phyloP scores from a whole-genome alignment of 495 filamentous ascomycete genomes.

The Penicillium egyptiacum region DNA sequence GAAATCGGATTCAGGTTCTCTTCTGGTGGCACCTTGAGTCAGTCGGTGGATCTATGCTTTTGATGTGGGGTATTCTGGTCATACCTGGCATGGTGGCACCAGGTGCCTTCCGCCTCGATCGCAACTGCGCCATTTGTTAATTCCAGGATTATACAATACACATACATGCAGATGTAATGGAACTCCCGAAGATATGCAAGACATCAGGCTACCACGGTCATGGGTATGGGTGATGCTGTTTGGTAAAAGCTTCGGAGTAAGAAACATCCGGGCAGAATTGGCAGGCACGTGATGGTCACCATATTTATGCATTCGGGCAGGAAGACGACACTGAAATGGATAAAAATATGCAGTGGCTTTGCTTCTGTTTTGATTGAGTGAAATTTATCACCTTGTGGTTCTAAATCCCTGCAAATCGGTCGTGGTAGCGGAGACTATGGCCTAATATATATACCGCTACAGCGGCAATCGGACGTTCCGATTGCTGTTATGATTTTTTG shows the following conservation, averaged over 20 bases:
- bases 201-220: background rate
- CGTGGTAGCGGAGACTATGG: no score
- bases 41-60: constrained; percentile 8
- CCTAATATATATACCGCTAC: no score
- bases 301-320: background rate
- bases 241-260: constrained; percentile 8
- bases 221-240: constrained; percentile 5
- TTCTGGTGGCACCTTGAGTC: constrained; percentile 8
- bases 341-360: background rate
- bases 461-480: no score
- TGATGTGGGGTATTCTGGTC: background rate
- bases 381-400: background rate
- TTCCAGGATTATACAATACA: background rate
- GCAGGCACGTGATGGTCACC: constrained; percentile 4
- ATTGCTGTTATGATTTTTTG: no score
- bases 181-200: background rate
- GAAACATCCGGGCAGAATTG: constrained; percentile 9
- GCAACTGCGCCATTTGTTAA: constrained; percentile 3
- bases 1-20: constrained; percentile 24
- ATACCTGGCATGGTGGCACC: constrained; percentile 15
- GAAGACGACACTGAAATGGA: background rate
- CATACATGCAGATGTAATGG: background rate
- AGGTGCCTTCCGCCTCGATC: constrained; percentile 19
- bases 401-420: background rate
- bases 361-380: background rate